A percentile compares a stretch with the other conserved stretches of the same genome.
Evolutionary conservation across 176 grass and related monocot species (phyloP).

Genomic region (Triticum urartu): DNA sequence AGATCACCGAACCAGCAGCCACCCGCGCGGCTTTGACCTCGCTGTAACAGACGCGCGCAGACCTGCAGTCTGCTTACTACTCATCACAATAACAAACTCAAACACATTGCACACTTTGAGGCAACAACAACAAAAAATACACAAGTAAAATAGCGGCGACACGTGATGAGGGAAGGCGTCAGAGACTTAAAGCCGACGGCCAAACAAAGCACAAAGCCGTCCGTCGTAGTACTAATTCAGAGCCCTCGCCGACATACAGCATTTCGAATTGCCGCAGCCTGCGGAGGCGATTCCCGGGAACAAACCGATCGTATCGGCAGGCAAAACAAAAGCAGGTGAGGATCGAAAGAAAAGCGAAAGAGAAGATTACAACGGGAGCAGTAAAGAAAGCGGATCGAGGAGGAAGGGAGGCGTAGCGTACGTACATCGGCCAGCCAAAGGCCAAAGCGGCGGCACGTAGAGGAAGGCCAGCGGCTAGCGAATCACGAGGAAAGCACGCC

Average conservation of each 20-base stretch:
- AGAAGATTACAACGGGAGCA: background rate
- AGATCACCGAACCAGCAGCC: constrained; percentile 23
- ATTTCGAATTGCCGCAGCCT: constrained; percentile 29
- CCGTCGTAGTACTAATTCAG: background rate
- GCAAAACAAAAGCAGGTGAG: constrained; percentile 46
- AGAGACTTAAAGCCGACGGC: background rate
- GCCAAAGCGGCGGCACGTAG: background rate
- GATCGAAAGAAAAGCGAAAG: background rate
- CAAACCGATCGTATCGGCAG: constrained; percentile 47
- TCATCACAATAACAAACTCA: background rate
- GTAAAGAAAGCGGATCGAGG: constrained; percentile 20
- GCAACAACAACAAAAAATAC: background rate
- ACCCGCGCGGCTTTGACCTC: constrained; percentile 36
- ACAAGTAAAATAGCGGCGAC: constrained; percentile 3
- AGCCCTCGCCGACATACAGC: background rate
- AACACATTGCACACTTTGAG: background rate
- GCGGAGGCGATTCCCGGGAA: constrained; percentile 32
- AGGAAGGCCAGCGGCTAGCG: constrained; percentile 41
- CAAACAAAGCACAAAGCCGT: background rate
- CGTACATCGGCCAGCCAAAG: background rate
- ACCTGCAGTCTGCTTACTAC: background rate
- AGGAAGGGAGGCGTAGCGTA: background rate
- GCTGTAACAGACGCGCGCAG: constrained; percentile 14
- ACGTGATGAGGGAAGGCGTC: background rate
- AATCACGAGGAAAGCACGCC: constrained; percentile 77